A percentile compares a stretch with the other conserved stretches of the same genome.
Evolutionary conservation across 768 basidiomycete species (phyloP).

Genomic region (Chlorophyllum brunneum): DNA sequence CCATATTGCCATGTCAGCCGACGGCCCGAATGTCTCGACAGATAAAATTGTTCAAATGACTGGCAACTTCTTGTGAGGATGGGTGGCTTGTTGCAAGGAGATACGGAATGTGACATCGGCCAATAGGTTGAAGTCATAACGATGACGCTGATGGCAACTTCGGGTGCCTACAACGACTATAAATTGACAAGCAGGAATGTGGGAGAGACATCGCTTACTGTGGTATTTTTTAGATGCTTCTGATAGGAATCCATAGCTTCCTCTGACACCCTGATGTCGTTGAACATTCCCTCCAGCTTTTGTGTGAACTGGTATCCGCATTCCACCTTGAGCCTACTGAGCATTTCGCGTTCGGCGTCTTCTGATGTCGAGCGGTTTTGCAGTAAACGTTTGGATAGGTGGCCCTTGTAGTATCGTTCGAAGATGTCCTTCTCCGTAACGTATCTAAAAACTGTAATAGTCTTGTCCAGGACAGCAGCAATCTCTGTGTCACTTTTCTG

Average conservation of each 20-base stretch:
- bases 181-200: slow-evolving; percentile 8
- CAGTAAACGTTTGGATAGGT: slow-evolving; percentile 90
- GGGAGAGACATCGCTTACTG: slow-evolving; percentile 41
- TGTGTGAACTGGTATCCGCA: slow-evolving; percentile 97
- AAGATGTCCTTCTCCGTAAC: slow-evolving; percentile 95
- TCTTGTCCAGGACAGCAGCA: slow-evolving; percentile 87
- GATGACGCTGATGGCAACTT: slow-evolving; percentile 79
- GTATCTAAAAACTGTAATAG: slow-evolving; percentile 93
- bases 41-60: slow-evolving; percentile 88
- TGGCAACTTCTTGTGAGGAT: slow-evolving; percentile 60
- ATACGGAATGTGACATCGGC: slow-evolving; percentile 72
- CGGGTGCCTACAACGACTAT: slow-evolving; percentile 48
- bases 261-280: slow-evolving; percentile 86
- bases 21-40: slow-evolving; percentile 84
- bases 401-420: slow-evolving; percentile 95
- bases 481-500: slow-evolving; percentile 96
- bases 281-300: slow-evolving; percentile 98
- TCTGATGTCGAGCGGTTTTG: slow-evolving; percentile 88
- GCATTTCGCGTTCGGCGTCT: slow-evolving; percentile 96
- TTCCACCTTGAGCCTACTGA: slow-evolving; percentile 94
- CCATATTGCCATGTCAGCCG: slow-evolving; percentile 90
- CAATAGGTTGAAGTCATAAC: slow-evolving; percentile 98
- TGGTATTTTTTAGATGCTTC: slow-evolving; percentile 49
- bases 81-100: slow-evolving; percentile 65
- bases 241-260: slow-evolving; percentile 81